Evolutionary conservation across 257 asterid genomes (phyloP), one percentile per base, ranked within the genome.

Genomic region (Solanum lignicaule): DNA sequence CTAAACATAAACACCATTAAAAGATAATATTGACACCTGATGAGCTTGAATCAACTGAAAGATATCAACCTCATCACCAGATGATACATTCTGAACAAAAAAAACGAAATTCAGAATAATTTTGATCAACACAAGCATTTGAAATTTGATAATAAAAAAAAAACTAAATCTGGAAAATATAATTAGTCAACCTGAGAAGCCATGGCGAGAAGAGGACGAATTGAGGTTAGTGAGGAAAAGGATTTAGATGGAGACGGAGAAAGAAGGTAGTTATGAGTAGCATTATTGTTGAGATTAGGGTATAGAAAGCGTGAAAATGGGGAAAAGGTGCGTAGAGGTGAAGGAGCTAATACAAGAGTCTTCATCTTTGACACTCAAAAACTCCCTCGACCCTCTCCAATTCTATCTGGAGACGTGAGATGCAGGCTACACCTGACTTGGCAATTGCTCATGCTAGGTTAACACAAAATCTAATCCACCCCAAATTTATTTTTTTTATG

Each of bases 1-100:
- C 60, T 31, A 38, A 79, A 36, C 11, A 86, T 84, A 82, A 76
- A 55, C 6, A 74, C 33, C 33, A 32, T 9, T 46, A 72, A 62
- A 72, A 46, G 83, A 25, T 7, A 35, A 85, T 32, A 21, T 12
- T 31, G 10, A 55, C 83, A 95, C 99, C 98, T 97, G 98, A 90
- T 97, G 99, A 89, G 95, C 93, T 90, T 92, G 96, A 87, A 97
- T 93, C 92, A 93, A 94, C 81, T 90, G 94, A 88, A 93, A 95
- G 65, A 91, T 91, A 87, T 92, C 83, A 13, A 84, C 83, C 71
- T 89, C 92, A 55, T 83, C 88, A 82, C 90, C 87, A 65, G 86
- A 79, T 9, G 94, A 88, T 87, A 91, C 88, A 87, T 87, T 89
- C 96, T 93, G 91, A 58, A 87, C 7, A 58, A 85, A 86, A 87